phyloP scores from a whole-genome alignment of 1,284 basidiomycete genomes.

The Microbotryum saponariae region DNA sequence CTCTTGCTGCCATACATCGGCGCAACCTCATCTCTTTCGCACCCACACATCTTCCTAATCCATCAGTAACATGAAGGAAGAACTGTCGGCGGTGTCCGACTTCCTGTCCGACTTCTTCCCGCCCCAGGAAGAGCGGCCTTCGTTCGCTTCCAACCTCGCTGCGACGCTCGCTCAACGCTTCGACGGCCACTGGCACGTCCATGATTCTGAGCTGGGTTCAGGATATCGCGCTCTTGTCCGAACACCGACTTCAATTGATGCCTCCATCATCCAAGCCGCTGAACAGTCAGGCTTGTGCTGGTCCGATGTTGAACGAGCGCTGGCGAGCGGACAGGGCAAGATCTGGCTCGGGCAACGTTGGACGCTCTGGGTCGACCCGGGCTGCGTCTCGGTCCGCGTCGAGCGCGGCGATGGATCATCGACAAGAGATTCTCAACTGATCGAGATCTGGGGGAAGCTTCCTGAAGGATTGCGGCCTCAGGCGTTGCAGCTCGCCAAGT shows the following conservation, averaged over 20 bases:
- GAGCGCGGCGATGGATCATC: conserved; percentile 20
- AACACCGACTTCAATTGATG: conserved; percentile 18
- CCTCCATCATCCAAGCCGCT: conserved; percentile 11
- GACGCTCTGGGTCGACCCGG: conserved; percentile 38
- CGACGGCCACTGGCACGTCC: conserved; percentile 33
- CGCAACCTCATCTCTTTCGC: no score
- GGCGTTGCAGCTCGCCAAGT: conserved; percentile 14
- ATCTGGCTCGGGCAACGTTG: conserved; percentile 28
- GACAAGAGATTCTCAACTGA: conserved; percentile 21
- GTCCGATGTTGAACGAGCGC: conserved; percentile 3
- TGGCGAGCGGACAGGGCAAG: conserved; percentile 1
- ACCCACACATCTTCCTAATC: no score
- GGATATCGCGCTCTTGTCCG: conserved; percentile 33
- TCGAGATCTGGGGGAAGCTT: conserved; percentile 34
- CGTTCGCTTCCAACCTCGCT: conserved; percentile 11
- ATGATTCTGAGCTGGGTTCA: conserved; percentile 34
- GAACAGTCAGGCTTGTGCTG: background rate
- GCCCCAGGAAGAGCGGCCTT: no score
- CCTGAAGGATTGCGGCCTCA: conserved; percentile 16
- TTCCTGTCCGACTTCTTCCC: no score
- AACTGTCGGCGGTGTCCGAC: no score
- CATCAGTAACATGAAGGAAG: no score
- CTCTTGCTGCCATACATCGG: no score
- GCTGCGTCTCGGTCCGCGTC: conserved; percentile 34
- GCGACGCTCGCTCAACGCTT: conserved; percentile 21